These are phyloP conservation scores for Hypoxylon sp. DNA, from an alignment of 2,329 filamentous ascomycete genomes.

Conservation along the genomic window DNA sequence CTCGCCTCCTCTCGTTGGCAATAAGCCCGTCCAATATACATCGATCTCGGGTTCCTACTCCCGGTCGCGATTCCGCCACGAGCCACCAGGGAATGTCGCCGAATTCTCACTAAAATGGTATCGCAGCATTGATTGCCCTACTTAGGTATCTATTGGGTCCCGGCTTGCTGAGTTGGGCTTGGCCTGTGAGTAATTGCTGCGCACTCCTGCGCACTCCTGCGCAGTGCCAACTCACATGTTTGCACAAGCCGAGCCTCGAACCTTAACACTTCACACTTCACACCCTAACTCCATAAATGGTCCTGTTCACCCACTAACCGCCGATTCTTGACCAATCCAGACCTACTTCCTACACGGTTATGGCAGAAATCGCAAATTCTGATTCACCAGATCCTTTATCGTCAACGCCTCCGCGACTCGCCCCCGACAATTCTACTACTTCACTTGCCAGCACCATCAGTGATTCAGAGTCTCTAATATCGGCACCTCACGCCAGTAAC, in stretches of 20 bases:
- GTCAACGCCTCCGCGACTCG: slow-evolving; percentile 23
- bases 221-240: slow-evolving; percentile 18
- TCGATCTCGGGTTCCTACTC: slow-evolving; percentile 8
- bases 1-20: background rate
- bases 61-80: background rate
- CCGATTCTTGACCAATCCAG: slow-evolving; percentile 8
- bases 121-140: slow-evolving; percentile 13
- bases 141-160: background rate
- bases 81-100: background rate
- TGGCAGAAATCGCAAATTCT: slow-evolving; percentile 48
- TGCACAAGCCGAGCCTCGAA: slow-evolving; percentile 25
- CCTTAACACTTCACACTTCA: background rate
- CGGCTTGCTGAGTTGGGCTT: slow-evolving; percentile 2
- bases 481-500: slow-evolving; percentile 11
- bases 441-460: slow-evolving; percentile 18
- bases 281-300: background rate
- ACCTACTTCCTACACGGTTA: slow-evolving; percentile 21
- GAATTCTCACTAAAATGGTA: slow-evolving; percentile 21
- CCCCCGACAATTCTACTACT: background rate
- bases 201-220: too few species aligned
- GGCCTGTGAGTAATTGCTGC: slow-evolving; percentile 4
- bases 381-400: slow-evolving; percentile 36
- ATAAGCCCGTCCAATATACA: slow-evolving; percentile 4
- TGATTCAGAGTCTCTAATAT: slow-evolving; percentile 12
- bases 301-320: slow-evolving; percentile 14